Base-by-base conservation (phyloP, 192 early-diverging fungal species). In the Backusella parvicylindrica region DNA sequence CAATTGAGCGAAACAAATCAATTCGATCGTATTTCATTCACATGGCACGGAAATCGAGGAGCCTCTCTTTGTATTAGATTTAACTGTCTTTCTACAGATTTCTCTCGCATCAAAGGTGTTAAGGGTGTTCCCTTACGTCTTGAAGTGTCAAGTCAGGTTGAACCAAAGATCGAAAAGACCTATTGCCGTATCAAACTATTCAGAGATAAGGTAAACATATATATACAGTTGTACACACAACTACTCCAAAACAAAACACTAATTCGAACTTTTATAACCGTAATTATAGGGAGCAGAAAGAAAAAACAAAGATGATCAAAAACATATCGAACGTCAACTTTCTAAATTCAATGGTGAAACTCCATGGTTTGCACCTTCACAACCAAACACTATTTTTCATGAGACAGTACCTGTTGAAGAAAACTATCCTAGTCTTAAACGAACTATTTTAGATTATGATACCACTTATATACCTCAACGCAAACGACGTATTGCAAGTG, bases 51-150 rank as follows among this genome's bases (percentile, higher is more conserved):
- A 3, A 84, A 84, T 31, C 81, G 82, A 28, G 87, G 88, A 5
- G 89, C 90, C 64, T 90, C 89, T 41, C 75, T 94, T 21, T 84
- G 87, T 78, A 71, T 94, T 37, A 85, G 87, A 47, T 94, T 92
- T 74, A 91, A 91, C 76, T 92, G 91, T 76, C 79, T 94, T 23
- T 94, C 92, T 2, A 94, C 92, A 0, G 92, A 94, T 70, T 94
- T 94, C 78, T 92, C 90, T 50, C 77, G 90, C n/a, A 90, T 94
- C 76, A 94, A 94, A 81, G 92, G 91, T 38, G 91, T 92, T 53
- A 94, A 92, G 75, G 92, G 92, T 6, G 90, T 92, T 33, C 90
- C 90, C 28, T 81, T 94, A 30, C 85, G 92, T 11, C 77, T 87
- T 12, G 82, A 86, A 38, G 82, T 84, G 7, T 83, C 79, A 68